Evolutionary conservation across 2,329 filamentous ascomycete species (phyloP).

Genomic region (Alternaria ethzedia): DNA sequence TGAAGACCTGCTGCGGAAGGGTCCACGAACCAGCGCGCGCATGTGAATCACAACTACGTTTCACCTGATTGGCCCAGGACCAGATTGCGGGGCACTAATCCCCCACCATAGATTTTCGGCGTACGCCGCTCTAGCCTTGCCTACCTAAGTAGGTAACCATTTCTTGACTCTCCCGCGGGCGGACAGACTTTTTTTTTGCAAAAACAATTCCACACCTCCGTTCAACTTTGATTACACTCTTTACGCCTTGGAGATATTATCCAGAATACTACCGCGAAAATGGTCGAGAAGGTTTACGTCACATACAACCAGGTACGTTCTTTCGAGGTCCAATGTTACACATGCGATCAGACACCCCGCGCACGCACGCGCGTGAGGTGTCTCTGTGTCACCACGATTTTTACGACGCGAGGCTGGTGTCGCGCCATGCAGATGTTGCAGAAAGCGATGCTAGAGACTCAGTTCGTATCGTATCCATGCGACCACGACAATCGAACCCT

Average conservation of each 20-base stretch:
- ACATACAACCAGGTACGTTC: slow-evolving; percentile 52
- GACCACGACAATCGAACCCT: not conserved
- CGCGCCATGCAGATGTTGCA: not conserved
- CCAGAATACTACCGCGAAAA: slow-evolving; percentile 26
- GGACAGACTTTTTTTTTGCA: slow-evolving; percentile 16
- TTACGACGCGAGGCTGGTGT: not conserved
- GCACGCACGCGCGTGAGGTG: slow-evolving; percentile 7
- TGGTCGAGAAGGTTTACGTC: slow-evolving; percentile 53
- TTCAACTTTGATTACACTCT: not conserved
- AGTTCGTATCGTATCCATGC: not conserved
- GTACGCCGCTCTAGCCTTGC: slow-evolving; percentile 13
- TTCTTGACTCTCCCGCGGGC: slow-evolving; percentile 10
- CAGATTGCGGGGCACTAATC: slow-evolving; percentile 2
- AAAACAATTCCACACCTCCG: not conserved
- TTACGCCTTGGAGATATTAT: not conserved
- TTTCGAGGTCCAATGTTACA: slow-evolving; percentile 2
- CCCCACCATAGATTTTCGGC: slow-evolving; percentile 15
- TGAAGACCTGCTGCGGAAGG: not conserved
- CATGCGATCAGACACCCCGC: slow-evolving; percentile 11
- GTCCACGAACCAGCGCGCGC: not conserved
- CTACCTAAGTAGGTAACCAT: slow-evolving; percentile 15
- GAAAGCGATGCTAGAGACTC: not conserved
- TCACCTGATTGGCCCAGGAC: not conserved
- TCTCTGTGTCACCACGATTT: not conserved
- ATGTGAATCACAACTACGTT: not conserved